These are phyloP conservation scores for Amaranthus palmeri DNA, from an alignment of 148 eudicot species.

Conservation along the genomic window DNA sequence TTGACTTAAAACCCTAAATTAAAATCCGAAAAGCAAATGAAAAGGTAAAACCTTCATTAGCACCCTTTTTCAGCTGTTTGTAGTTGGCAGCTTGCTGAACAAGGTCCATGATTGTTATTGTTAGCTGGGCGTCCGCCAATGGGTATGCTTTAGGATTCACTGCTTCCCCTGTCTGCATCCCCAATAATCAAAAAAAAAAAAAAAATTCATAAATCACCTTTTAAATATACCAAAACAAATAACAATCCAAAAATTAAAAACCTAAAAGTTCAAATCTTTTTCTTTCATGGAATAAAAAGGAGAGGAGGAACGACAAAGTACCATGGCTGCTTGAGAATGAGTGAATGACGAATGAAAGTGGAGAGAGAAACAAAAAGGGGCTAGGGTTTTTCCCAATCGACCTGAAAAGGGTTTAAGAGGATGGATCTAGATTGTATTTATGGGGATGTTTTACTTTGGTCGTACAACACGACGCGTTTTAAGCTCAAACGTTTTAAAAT, in stretches of 20 bases:
- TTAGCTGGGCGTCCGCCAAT: constrained; percentile 55
- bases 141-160: too few relatives aligned
- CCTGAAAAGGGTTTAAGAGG: constrained; percentile 23
- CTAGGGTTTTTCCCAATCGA: constrained; percentile 22
- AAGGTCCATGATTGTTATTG: constrained; percentile 56
- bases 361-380: constrained; percentile 12
- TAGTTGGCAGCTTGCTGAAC: constrained; percentile 70
- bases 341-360: background rate
- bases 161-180: too few relatives aligned
- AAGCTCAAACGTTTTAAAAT: too few relatives aligned
- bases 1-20: too few relatives aligned
- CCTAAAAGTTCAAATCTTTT: too few relatives aligned
- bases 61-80: constrained; percentile 78
- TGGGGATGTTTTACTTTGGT: too few relatives aligned
- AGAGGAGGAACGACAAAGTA: background rate
- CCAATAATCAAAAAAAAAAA: constrained; percentile 22
- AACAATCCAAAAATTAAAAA: background rate
- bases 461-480: too few relatives aligned
- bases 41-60: constrained; percentile 44
- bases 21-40: too few relatives aligned
- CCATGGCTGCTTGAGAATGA: constrained; percentile 14
- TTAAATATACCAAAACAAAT: background rate
- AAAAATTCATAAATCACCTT: background rate
- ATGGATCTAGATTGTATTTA: too few relatives aligned
- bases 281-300: too few relatives aligned